Evolutionary conservation across 805 yeast species (phyloP).

Genomic region (Scheffersomyces amazonensis): DNA sequence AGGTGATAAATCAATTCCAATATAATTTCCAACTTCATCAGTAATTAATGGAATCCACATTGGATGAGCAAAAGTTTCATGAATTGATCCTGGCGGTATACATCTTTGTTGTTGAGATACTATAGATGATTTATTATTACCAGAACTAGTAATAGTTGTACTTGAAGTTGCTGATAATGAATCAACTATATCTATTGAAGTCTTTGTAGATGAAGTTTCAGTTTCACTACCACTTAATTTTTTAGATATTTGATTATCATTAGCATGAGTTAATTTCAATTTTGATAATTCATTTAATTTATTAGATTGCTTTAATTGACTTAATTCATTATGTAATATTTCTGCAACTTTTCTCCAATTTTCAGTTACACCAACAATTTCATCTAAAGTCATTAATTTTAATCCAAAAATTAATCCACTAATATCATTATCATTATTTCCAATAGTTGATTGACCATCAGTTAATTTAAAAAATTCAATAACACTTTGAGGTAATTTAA

Average conservation of each 20-base stretch:
- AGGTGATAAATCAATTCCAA: conserved; percentile 74
- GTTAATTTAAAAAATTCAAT: conserved; percentile 76
- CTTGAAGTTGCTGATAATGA: conserved; percentile 2
- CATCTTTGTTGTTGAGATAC: conserved; percentile 51
- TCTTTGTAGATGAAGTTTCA: conserved; percentile 2
- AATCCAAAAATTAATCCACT: conserved; percentile 77
- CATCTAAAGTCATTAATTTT: conserved; percentile 76
- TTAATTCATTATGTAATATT: conserved; percentile 24
- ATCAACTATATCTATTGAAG: conserved; percentile 7
- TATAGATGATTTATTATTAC: conserved; percentile 3
- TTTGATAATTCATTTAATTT: conserved; percentile 19
- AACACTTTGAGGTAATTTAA: conserved; percentile 76
- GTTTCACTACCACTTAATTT: conserved; percentile 6
- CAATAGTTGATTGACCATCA: conserved; percentile 79
- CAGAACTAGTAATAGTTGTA: conserved; percentile 1
- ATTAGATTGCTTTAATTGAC: conserved; percentile 16
- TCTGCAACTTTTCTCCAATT: conserved; percentile 79
- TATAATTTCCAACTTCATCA: conserved; percentile 87
- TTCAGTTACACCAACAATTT: conserved; percentile 73
- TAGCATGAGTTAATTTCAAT: conserved; percentile 17
- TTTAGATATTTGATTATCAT: conserved; percentile 10
- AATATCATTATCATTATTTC: conserved; percentile 65
- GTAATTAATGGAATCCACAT: conserved; percentile 91
- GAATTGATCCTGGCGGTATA: conserved; percentile 73
- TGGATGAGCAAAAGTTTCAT: conserved; percentile 79